These are phyloP conservation scores for Penicillium steckii DNA, from an alignment of 495 filamentous ascomycete species.

Conservation along the genomic window DNA sequence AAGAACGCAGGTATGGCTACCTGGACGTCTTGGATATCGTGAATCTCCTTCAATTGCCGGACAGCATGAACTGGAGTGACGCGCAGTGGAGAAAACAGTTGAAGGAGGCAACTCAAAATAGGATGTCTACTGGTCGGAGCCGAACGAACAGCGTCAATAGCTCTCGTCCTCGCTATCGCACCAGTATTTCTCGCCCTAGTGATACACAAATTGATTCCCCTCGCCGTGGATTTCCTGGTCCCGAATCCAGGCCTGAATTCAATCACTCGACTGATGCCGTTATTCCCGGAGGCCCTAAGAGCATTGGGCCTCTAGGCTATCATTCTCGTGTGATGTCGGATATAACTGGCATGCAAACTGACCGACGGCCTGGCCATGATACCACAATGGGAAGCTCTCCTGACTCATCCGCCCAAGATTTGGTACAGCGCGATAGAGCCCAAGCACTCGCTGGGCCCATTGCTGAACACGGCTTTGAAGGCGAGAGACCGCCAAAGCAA, in stretches of 20 bases:
- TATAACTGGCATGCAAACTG: slow-evolving; percentile 31
- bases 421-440: slow-evolving; percentile 28
- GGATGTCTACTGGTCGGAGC: slow-evolving; percentile 58
- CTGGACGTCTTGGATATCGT: slow-evolving; percentile 85
- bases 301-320: slow-evolving; percentile 29
- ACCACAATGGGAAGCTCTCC: slow-evolving; percentile 33
- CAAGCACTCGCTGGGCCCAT: slow-evolving; percentile 23
- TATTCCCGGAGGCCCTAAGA: slow-evolving; percentile 27
- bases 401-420: slow-evolving; percentile 40
- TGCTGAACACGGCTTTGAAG: slow-evolving; percentile 58
- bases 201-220: slow-evolving; percentile 34
- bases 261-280: slow-evolving; percentile 41
- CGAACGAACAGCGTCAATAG: slow-evolving; percentile 59
- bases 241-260: slow-evolving; percentile 44
- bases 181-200: slow-evolving; percentile 58
- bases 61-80: slow-evolving; percentile 78
- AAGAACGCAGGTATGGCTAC: slow-evolving; percentile 84
- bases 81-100: slow-evolving; percentile 85
- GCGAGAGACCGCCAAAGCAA: slow-evolving; percentile 44
- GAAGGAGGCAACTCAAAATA: slow-evolving; percentile 84
- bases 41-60: slow-evolving; percentile 70
- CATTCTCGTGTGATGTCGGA: slow-evolving; percentile 60
- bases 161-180: slow-evolving; percentile 60
- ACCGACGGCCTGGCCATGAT: slow-evolving; percentile 17
- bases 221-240: slow-evolving; percentile 46